Conservation (phyloP, 805 yeast species). For the Starmera pachycereana region DNA sequence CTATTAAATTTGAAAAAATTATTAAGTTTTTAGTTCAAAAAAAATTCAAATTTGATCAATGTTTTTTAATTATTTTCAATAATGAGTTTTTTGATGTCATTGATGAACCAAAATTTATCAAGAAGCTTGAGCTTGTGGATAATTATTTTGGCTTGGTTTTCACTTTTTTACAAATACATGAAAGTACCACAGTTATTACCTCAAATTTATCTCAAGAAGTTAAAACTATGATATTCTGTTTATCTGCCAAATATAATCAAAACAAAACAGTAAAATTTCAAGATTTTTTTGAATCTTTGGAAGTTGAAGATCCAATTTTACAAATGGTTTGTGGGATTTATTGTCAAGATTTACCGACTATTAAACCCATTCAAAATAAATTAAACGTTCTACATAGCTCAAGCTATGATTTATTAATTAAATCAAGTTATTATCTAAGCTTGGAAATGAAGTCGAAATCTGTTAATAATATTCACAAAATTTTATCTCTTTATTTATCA, state of each 20-base stretch:
- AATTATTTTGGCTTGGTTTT: slow-evolving; percentile 4
- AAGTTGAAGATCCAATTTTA: slow-evolving; percentile 9
- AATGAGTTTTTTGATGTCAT: slow-evolving; percentile 6
- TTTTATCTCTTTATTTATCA: slow-evolving; percentile 20
- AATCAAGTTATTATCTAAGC: slow-evolving; percentile 22
- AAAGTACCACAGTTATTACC: slow-evolving; percentile 1
- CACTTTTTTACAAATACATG: slow-evolving; percentile 2
- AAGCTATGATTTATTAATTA: slow-evolving; percentile 21
- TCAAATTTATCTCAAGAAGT: slow-evolving; percentile 9
- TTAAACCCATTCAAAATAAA: slow-evolving; percentile 3
- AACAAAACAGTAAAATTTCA: slow-evolving; percentile 1
- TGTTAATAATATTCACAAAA: slow-evolving; percentile 20
- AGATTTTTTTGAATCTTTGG: slow-evolving; percentile 3
- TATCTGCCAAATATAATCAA: slow-evolving; percentile 7
- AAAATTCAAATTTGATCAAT: neutral
- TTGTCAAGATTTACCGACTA: slow-evolving; percentile 7
- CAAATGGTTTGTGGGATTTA: slow-evolving; percentile 16
- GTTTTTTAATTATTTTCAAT: slow-evolving; percentile 5
- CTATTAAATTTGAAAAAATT: slow-evolving; percentile 25
- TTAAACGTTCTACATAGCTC: neutral
- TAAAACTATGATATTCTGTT: slow-evolving; percentile 9
- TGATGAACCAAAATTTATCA: slow-evolving; percentile 4
- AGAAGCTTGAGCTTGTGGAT: slow-evolving; percentile 9
- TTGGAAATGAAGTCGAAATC: slow-evolving; percentile 23
- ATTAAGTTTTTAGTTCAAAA: slow-evolving; percentile 16